A percentile compares a stretch with the other conserved stretches of the same genome.
Evolutionary conservation across 768 basidiomycete species (phyloP).

Genomic region (Leccinum rimulosum): DNA sequence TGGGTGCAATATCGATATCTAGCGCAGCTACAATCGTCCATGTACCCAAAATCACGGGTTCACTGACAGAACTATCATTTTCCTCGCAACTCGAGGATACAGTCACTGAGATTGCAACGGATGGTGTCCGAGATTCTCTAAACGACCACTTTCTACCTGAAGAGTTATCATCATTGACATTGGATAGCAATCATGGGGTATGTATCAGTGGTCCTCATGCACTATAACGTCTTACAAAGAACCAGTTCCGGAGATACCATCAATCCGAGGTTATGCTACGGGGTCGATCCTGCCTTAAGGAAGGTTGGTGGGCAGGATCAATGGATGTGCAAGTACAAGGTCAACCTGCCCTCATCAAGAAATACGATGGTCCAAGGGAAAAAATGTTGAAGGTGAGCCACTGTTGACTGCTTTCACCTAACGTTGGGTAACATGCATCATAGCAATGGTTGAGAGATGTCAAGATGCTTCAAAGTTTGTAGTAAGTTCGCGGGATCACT

Average conservation of each 20-base stretch:
- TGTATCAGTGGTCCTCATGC: too few relatives aligned
- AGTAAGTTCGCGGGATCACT: slow-evolving; percentile 31
- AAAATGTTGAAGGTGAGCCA: slow-evolving; percentile 32
- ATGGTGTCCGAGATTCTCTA: slow-evolving; percentile 14
- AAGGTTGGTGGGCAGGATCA: slow-evolving; percentile 48
- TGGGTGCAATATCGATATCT: background rate
- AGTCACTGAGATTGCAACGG: slow-evolving; percentile 21
- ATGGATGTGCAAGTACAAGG: slow-evolving; percentile 42
- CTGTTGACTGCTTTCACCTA: background rate
- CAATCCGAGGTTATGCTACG: slow-evolving; percentile 45
- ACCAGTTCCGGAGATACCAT: slow-evolving; percentile 48
- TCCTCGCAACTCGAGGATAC: slow-evolving; percentile 2
- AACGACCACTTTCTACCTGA: slow-evolving; percentile 23
- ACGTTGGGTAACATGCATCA: background rate
- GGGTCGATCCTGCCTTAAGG: slow-evolving; percentile 35
- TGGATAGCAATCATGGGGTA: slow-evolving; percentile 37
- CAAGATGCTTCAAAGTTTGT: slow-evolving; percentile 48
- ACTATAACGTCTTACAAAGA: slow-evolving; percentile 5
- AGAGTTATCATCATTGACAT: slow-evolving; percentile 18
- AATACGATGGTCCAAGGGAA: slow-evolving; percentile 39
- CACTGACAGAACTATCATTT: background rate
- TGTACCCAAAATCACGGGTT: background rate
- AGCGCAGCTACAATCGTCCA: background rate
- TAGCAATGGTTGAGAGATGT: slow-evolving; percentile 52
- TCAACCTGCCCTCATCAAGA: slow-evolving; percentile 40